These are phyloP conservation scores for Colletotrichum sansevieriae DNA, from an alignment of 2,329 filamentous ascomycete species.

Conservation along the genomic window DNA sequence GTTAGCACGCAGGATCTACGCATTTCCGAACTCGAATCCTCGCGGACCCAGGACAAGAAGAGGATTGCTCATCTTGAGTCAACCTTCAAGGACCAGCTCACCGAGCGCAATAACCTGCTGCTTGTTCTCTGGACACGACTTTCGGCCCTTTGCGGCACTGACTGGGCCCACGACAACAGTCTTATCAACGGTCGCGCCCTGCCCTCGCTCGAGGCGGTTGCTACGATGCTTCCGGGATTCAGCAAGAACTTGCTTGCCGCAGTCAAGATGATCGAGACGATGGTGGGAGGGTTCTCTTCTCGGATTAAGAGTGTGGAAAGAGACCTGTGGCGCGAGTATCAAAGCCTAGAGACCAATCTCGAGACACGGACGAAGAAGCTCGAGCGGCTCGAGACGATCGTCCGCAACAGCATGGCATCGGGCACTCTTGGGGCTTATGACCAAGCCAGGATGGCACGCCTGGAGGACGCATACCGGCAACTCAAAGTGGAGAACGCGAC, in stretches of 20 bases:
- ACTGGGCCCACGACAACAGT: slow-evolving; percentile 92
- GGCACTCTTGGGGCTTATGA: slow-evolving; percentile 60
- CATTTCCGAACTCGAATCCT: slow-evolving; percentile 87
- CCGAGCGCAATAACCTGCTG: slow-evolving; percentile 89
- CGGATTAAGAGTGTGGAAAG: slow-evolving; percentile 89
- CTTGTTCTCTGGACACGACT: slow-evolving; percentile 92
- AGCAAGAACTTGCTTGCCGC: slow-evolving; percentile 90
- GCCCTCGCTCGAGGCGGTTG: slow-evolving; percentile 87
- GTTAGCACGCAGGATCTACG: slow-evolving; percentile 87
- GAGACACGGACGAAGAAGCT: slow-evolving; percentile 86
- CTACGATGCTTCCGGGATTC: slow-evolving; percentile 87
- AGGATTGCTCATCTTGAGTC: slow-evolving; percentile 82
- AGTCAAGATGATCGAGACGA: slow-evolving; percentile 86
- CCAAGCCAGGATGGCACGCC: slow-evolving; percentile 62
- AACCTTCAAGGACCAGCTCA: slow-evolving; percentile 86
- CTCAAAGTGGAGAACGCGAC: slow-evolving; percentile 78
- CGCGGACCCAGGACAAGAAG: slow-evolving; percentile 81
- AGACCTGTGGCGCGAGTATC: slow-evolving; percentile 91
- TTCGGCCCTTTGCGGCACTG: slow-evolving; percentile 85
- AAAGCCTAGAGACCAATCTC: slow-evolving; percentile 84
- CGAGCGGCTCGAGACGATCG: slow-evolving; percentile 85
- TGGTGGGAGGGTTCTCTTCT: slow-evolving; percentile 81
- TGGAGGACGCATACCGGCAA: slow-evolving; percentile 73
- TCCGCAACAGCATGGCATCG: slow-evolving; percentile 73
- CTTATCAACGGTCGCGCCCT: slow-evolving; percentile 88